These are phyloP conservation scores for Micromonas pusilla DNA, from an alignment of 139 green algal species.

Conservation along the genomic window DNA sequence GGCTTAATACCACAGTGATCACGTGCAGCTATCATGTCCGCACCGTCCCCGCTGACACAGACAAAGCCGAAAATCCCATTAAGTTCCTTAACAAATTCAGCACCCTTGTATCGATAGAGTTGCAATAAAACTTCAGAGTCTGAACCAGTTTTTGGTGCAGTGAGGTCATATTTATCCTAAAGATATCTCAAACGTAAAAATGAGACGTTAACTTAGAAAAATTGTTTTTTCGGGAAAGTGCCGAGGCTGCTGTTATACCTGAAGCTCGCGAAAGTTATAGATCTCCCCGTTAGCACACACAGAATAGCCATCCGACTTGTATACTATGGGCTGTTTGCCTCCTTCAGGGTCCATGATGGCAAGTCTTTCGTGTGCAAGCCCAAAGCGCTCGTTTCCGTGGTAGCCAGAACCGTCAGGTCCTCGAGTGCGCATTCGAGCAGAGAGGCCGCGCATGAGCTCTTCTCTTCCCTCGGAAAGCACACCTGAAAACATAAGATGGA, in stretches of 20 bases:
- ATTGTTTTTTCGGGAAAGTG: not conserved
- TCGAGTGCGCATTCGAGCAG: constrained; percentile 20
- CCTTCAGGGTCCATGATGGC: constrained; percentile 58
- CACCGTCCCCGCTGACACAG: constrained; percentile 57
- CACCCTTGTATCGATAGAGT: constrained; percentile 65
- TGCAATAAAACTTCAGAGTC: constrained; percentile 66
- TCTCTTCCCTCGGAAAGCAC: not conserved
- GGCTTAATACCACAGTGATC: constrained; percentile 91
- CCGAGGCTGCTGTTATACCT: too few relatives aligned
- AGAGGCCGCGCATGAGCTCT: constrained; percentile 11
- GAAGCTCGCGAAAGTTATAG: constrained; percentile 63
- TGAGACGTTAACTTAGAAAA: not conserved
- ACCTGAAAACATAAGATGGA: not conserved
- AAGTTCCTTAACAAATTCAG: constrained; percentile 67
- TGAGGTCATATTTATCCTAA: constrained; percentile 16
- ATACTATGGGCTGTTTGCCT: constrained; percentile 59
- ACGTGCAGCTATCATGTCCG: constrained; percentile 64
- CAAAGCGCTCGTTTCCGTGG: constrained; percentile 5
- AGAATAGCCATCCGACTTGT: constrained; percentile 42
- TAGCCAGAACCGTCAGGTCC: constrained; percentile 24
- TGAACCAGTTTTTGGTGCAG: constrained; percentile 48
- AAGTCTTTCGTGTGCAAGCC: constrained; percentile 59
- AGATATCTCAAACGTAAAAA: too few relatives aligned
- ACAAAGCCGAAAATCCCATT: constrained; percentile 93
- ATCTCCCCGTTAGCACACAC: constrained; percentile 68